phyloP scores from a whole-genome alignment of 2,329 filamentous ascomycete genomes.

The Coccinonectria pachysandricola region DNA sequence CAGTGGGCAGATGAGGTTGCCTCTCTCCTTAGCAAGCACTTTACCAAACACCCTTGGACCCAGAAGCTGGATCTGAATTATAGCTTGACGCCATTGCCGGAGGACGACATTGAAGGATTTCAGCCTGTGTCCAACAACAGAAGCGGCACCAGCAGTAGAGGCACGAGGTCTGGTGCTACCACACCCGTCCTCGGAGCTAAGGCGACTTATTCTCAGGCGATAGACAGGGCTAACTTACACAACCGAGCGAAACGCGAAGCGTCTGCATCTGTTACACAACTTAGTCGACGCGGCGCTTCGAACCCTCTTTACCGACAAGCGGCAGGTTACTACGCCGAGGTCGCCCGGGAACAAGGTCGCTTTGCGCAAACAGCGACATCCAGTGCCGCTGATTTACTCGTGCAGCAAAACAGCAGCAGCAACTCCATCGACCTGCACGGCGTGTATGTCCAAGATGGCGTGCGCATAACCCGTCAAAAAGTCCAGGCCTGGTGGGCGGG shows the following conservation, averaged over 20 bases:
- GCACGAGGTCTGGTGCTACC: conserved; percentile 3
- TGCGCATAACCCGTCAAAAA: conserved; percentile 61
- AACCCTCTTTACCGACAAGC: conserved; percentile 65
- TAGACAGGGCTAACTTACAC: conserved; percentile 18
- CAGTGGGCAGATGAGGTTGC: conserved; percentile 31
- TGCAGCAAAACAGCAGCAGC: conserved; percentile 53
- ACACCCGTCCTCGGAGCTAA: conserved; percentile 1
- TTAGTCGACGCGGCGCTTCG: conserved; percentile 46
- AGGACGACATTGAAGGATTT: conserved; percentile 23
- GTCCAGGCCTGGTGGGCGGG: conserved; percentile 67
- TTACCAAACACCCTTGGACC: conserved; percentile 28
- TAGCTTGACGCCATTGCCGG: conserved; percentile 26
- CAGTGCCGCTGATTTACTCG: conserved; percentile 59
- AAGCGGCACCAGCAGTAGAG: conserved; percentile 3
- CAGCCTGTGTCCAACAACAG: conserved; percentile 9
- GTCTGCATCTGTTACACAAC: conserved; percentile 27
- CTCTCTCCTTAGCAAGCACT: conserved; percentile 30
- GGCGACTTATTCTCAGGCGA: conserved; percentile 21
- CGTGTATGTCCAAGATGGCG: conserved; percentile 68
- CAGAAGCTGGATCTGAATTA: conserved; percentile 29
- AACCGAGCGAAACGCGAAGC: conserved; percentile 23
- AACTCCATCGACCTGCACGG: conserved; percentile 70
- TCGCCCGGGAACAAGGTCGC: conserved; percentile 54
- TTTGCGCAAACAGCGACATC: conserved; percentile 48
- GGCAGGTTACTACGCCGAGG: conserved; percentile 64